Evolutionary conservation across 495 filamentous ascomycete genomes (phyloP), one percentile per base, ranked within the genome.

Genomic region (Neurospora tetraspora): DNA sequence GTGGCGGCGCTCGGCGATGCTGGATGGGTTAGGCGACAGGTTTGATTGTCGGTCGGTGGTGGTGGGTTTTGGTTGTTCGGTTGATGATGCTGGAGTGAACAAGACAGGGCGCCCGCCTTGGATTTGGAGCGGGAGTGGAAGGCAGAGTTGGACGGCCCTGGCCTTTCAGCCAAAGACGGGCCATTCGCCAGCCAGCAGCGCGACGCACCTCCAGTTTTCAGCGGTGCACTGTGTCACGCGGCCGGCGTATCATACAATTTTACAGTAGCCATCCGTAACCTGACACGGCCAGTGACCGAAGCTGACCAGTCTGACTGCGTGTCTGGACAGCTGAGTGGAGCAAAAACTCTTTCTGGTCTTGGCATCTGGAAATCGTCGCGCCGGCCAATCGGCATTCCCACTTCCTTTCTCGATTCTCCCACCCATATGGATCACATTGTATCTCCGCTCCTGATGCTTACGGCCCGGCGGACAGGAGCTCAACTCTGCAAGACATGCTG

Each of bases 1-100:
- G 76, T 75, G 31, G 69, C 38, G 76, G 75, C 76, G 72, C 75
- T 76, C 72, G 72, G 74, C 77, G 77, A 80, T 80, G 73, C 73
- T 71, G 73, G 68, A 39, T 68, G 70, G 68, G 73, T 73, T 72
- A 34, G 70, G 73, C 39, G 70, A 53, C 43, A 59, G 73, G 72
- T 65, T 61, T 61, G 14, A 61, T 61, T 34, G 53, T 61, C 53
- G 27, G 53, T 61, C 53, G 53, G 14, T 61, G 53, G 53, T 61
- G 53, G 23, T 61, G 53, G 53, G 53, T 16, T 59, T 61, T 31
- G 71, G 75, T 80, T 73, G 76, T 71, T 72, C 71, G 74, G 76
- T 78, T 73, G 71, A 76, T 77, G 77, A 76, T 76, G 74, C 73
- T 73, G 72, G 71, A 71, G 75, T 73, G 76, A 73, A 61, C 53